Percentiles rank a stretch among this genome's conserved stretches.
Evolutionary conservation across 176 grass and related monocot genomes (phyloP).

Genomic region (Rhynchospora pubera): DNA sequence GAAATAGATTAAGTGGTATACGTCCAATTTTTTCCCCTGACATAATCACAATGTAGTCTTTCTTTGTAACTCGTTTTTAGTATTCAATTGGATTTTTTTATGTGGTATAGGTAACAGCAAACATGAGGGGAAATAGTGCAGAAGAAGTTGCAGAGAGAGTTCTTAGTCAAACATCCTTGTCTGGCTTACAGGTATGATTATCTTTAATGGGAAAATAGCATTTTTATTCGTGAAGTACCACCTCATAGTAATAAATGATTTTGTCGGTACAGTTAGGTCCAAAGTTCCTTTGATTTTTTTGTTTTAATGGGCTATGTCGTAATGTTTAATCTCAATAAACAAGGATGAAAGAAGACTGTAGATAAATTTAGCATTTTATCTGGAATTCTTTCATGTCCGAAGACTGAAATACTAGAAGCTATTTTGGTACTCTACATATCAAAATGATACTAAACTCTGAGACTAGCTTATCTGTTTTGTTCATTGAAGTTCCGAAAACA

Average conservation of each 20-base stretch:
- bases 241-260: neutral
- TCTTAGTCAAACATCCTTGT: slow-evolving; percentile 68
- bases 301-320: neutral
- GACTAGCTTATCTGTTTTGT: neutral
- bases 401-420: neutral
- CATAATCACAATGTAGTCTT: neutral
- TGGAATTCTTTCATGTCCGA: neutral
- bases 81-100: slow-evolving; percentile 17
- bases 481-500: neutral
- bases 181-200: slow-evolving; percentile 67
- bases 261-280: neutral
- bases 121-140: slow-evolving; percentile 86
- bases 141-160: slow-evolving; percentile 86
- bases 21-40: neutral
- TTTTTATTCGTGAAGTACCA: neutral
- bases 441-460: neutral
- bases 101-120: slow-evolving; percentile 78
- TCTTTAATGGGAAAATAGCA: neutral
- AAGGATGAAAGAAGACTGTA: neutral
- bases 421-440: neutral
- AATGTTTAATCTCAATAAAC: neutral
- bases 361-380: neutral
- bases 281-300: neutral
- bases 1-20: neutral
- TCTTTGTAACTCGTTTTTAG: neutral